A percentile compares a stretch with the other conserved stretches of the same genome.
Conservation (phyloP, 176 grass and related monocot genomes). For the Guadua angustifolia region DNA sequence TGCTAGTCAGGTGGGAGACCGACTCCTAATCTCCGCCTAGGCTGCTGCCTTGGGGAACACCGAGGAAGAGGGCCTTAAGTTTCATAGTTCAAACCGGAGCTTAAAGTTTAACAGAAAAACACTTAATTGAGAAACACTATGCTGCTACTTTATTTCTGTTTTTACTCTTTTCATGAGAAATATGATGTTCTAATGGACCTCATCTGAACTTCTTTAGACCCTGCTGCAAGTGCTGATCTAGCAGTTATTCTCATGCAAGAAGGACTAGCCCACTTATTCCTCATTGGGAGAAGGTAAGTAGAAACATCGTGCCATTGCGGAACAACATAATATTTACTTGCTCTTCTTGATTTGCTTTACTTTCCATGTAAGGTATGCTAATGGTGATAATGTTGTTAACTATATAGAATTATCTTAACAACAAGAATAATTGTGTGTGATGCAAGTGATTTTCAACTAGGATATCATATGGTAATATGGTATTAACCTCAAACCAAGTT, state of each 20-base stretch:
- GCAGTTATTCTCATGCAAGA: slow-evolving; percentile 99
- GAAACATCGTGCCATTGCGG: not conserved
- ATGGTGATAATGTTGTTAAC: slow-evolving; percentile 15
- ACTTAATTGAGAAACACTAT: not conserved
- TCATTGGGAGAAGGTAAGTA: slow-evolving; percentile 82
- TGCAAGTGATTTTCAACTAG: not conserved
- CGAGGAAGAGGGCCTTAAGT: not conserved
- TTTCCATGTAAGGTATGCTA: not conserved
- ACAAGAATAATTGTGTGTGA: not conserved
- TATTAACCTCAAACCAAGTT: not conserved
- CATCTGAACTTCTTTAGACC: slow-evolving; percentile 65
- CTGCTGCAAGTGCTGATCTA: slow-evolving; percentile 94
- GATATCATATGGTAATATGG: not conserved
- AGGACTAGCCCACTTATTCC: slow-evolving; percentile 87
- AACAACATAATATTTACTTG: slow-evolving; percentile 31
- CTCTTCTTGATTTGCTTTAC: slow-evolving; percentile 20
- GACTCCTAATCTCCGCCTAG: too few relatives aligned
- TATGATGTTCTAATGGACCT: not conserved
- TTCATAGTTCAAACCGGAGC: not conserved
- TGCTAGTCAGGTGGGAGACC: too few relatives aligned
- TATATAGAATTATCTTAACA: not conserved
- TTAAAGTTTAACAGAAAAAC: not conserved
- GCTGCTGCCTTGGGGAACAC: too few relatives aligned
- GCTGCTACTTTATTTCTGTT: not conserved
- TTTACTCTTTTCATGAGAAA: slow-evolving; percentile 16